Evolutionary conservation across 768 basidiomycete species (phyloP).

Genomic region (Trametes sanguinea): DNA sequence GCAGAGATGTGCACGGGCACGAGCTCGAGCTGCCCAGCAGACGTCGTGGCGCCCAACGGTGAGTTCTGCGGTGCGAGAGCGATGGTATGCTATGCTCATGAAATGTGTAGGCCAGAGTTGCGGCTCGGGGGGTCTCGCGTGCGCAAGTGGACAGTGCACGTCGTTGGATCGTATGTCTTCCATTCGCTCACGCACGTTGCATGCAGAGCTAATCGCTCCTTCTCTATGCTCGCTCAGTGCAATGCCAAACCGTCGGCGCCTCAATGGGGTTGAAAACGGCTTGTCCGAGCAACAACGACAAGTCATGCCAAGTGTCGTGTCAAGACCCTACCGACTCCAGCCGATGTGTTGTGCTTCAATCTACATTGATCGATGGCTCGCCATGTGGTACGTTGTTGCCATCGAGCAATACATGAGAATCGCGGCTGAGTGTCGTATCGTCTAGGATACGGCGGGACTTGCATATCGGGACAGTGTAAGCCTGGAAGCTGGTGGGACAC

Average conservation of each 20-base stretch:
- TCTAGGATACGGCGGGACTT: constrained; percentile 71
- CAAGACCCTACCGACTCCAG: constrained; percentile 62
- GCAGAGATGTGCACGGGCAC: constrained; percentile 77
- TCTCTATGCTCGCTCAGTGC: constrained; percentile 42
- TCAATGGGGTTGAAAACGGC: constrained; percentile 68
- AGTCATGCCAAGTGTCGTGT: constrained; percentile 78
- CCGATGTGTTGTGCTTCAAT: constrained; percentile 70
- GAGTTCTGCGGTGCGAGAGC: constrained; percentile 13
- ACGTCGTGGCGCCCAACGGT: constrained; percentile 66
- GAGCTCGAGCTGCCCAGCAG: constrained; percentile 69
- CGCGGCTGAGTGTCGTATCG: no score
- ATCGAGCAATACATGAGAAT: no score
- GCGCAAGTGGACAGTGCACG: constrained; percentile 80
- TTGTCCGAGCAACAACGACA: constrained; percentile 65
- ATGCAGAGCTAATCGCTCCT: constrained; percentile 13
- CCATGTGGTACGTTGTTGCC: constrained; percentile 63
- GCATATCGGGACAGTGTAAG: constrained; percentile 61
- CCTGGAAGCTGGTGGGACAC: constrained; percentile 58
- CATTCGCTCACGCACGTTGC: constrained; percentile 1
- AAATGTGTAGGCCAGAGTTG: constrained; percentile 58
- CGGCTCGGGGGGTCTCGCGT: constrained; percentile 61
- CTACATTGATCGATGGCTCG: constrained; percentile 76
- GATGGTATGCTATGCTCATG: not conserved
- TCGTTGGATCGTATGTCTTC: constrained; percentile 59
- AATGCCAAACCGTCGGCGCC: constrained; percentile 74